Base-by-base conservation (phyloP, 73 alveolate species). In the Paramecium tetraurelia region DNA sequence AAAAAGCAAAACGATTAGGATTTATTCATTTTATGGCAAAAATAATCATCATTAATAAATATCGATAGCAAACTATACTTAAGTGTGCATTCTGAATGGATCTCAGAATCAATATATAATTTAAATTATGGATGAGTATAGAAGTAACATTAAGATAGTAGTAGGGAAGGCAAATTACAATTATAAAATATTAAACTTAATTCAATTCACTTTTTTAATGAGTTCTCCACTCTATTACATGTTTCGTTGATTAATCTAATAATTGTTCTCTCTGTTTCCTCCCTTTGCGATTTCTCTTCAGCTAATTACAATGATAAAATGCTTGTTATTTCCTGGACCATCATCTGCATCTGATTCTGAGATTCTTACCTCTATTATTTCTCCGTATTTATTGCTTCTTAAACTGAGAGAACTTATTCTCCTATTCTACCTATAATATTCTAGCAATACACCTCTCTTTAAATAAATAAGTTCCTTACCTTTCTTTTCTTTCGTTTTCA, bases 181-280 rank as follows among this genome's bases (percentile, higher is more conserved):
- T 4, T 48, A 14, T 14, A 48, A 48, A 12, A 48, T 48, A 8
- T 4, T 12, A 12, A 46, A 14, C 6, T 48, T 12, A 14, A 48
- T 14, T 48, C 7, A 48, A 48, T 0, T 48, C 59, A 48, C 27
- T 14, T 48, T 48, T 48, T 48, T 12, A 48, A 4, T 48, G 95
- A 85, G 21, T 72, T 95, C 86, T 95, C 97, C 16, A 94, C 97
- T 59, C 97, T 59, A 9, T 44, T 35, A 75, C 97, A 93, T 5
- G 98, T 95, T 88, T 95, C 98, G 33, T 94, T 96, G 8, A 95
- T 70, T 41, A 95, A 80, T 43, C 58, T 92, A 2, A 95, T 84
- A 22, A 95, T 80, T 53, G 92, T 94, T 33, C 92, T 96, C 59
- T 95, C 98, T 35, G 96, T 95, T 16, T 83, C 93, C 27, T 92